These are phyloP conservation scores for Sugiyamaella paludigena DNA, from an alignment of 1,139 yeast genomes.

Conservation along the genomic window DNA sequence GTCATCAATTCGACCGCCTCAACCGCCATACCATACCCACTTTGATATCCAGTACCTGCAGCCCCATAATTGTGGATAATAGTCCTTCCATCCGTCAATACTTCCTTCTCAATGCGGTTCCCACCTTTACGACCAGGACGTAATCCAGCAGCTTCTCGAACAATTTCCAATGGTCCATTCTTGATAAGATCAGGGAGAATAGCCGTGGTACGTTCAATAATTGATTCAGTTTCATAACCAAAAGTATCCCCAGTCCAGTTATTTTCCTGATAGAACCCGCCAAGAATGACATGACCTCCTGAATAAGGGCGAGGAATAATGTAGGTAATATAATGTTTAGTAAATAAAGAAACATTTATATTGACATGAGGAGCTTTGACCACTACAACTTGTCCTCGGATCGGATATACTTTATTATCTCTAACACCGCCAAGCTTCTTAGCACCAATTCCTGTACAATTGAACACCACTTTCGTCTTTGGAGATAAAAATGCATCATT, in stretches of 20 bases:
- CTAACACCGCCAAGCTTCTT: constrained; percentile 54
- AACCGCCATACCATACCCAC: constrained; percentile 64
- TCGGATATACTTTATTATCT: constrained; percentile 56
- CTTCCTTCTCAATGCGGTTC: constrained; percentile 55
- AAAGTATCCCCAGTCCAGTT: constrained; percentile 59
- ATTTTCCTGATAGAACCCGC: constrained; percentile 62
- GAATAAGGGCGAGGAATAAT: constrained; percentile 67
- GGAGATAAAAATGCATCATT: constrained; percentile 48
- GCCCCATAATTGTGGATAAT: constrained; percentile 73
- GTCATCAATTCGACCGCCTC: constrained; percentile 43
- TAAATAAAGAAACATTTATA: constrained; percentile 28
- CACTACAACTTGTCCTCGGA: constrained; percentile 69
- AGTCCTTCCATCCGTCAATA: constrained; percentile 36
- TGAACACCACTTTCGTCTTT: constrained; percentile 52
- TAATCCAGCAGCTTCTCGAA: constrained; percentile 63
- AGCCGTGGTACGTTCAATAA: constrained; percentile 53
- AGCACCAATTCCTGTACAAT: constrained; percentile 70
- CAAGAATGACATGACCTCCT: constrained; percentile 59
- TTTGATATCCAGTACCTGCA: constrained; percentile 73
- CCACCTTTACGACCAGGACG: constrained; percentile 73
- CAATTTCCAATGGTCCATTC: constrained; percentile 39
- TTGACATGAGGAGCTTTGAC: constrained; percentile 45
- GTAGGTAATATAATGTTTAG: constrained; percentile 40
- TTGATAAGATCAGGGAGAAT: constrained; percentile 52
- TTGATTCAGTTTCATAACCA: constrained; percentile 54